These are phyloP conservation scores for Zhuliangozyma blackwelliae DNA, from an alignment of 1,139 yeast genomes.

Conservation along the genomic window DNA sequence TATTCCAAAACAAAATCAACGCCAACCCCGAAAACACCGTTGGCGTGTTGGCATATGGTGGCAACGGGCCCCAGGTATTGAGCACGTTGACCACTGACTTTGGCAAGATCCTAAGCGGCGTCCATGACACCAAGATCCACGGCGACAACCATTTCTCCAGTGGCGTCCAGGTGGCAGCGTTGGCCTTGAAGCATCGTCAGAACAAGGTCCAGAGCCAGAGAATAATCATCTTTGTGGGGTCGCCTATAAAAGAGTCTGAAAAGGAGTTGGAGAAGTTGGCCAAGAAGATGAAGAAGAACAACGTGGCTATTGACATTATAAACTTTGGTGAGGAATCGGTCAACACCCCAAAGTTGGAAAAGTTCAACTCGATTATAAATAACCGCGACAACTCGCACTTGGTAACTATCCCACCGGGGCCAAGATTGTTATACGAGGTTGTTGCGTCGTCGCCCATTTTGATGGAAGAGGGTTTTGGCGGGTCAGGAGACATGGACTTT, in stretches of 20 bases:
- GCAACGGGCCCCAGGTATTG: conserved; percentile 77
- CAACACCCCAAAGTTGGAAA: conserved; percentile 77
- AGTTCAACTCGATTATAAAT: conserved; percentile 67
- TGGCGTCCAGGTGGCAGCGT: conserved; percentile 94
- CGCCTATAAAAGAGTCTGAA: conserved; percentile 71
- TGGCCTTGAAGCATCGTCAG: conserved; percentile 94
- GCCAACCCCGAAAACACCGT: conserved; percentile 93
- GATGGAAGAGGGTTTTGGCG: conserved; percentile 45
- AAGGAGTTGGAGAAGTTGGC: conserved; percentile 80
- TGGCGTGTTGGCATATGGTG: conserved; percentile 86
- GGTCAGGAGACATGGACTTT: conserved; percentile 19
- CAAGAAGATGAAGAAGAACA: conserved; percentile 90
- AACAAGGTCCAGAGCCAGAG: conserved; percentile 91
- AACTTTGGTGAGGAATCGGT: conserved; percentile 86
- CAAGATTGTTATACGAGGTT: conserved; percentile 71
- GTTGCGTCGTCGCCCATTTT: conserved; percentile 68
- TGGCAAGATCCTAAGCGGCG: conserved; percentile 83
- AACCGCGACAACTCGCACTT: conserved; percentile 81
- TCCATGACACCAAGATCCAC: conserved; percentile 73
- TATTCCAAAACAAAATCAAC: conserved; percentile 81
- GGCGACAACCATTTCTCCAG: conserved; percentile 71
- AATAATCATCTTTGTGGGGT: conserved; percentile 84
- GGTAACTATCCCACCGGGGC: conserved; percentile 86
- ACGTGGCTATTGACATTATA: conserved; percentile 83
- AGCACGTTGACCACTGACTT: conserved; percentile 85